These are phyloP conservation scores for Leccinellum luteum DNA, from an alignment of 768 basidiomycete genomes.

Conservation along the genomic window DNA sequence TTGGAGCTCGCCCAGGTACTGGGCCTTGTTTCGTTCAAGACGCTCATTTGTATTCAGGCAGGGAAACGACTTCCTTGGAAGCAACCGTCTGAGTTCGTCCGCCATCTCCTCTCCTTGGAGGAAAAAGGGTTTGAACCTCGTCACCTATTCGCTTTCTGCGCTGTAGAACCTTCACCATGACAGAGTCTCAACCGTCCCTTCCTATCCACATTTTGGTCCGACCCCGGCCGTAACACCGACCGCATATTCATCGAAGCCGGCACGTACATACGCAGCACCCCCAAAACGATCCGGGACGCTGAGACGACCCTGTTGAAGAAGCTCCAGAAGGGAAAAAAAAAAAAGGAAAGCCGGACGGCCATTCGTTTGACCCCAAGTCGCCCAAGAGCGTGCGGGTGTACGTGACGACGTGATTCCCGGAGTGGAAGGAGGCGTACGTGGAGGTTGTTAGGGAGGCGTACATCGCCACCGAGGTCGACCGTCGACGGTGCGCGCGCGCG, in stretches of 20 bases:
- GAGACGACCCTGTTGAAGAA: conserved; percentile 79
- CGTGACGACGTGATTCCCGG: conserved; percentile 86
- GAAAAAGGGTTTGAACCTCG: conserved; percentile 77
- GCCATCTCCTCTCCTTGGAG: conserved; percentile 70
- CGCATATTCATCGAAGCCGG: conserved; percentile 63
- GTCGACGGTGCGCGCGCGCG: conserved; percentile 85
- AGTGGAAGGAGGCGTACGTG: conserved; percentile 89
- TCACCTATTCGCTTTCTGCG: conserved; percentile 73
- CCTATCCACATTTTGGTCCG: conserved; percentile 67
- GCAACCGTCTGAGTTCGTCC: conserved; percentile 68
- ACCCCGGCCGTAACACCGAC: conserved; percentile 58
- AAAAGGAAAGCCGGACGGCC: conserved; percentile 46
- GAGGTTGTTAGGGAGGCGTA: conserved; percentile 71
- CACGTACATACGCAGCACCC: conserved; percentile 35
- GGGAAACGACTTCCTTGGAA: too few species aligned
- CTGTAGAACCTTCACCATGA: conserved; percentile 71
- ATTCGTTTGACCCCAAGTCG: conserved; percentile 78
- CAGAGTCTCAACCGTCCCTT: conserved; percentile 71
- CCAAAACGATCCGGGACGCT: conserved; percentile 88
- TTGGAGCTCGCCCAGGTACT: too few species aligned
- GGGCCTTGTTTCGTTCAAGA: too few species aligned
- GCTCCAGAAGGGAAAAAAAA: conserved; percentile 77
- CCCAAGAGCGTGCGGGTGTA: conserved; percentile 87
- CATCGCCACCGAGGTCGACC: conserved; percentile 46
- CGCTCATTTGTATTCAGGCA: too few species aligned